phyloP scores from a whole-genome alignment of 257 asterid genomes.

The Apocynum venetum region DNA sequence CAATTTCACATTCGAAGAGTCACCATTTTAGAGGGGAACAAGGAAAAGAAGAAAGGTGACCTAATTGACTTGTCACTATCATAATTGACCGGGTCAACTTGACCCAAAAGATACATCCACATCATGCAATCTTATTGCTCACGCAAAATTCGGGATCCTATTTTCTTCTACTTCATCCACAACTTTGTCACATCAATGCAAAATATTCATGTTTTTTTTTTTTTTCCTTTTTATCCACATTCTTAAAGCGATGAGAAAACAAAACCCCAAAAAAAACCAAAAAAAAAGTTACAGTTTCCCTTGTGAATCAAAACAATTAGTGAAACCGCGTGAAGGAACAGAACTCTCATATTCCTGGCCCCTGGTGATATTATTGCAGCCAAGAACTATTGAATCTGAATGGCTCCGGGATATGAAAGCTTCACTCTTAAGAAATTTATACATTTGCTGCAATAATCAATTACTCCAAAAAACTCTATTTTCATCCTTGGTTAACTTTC shows the following conservation, averaged over 20 bases:
- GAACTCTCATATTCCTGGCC: not conserved
- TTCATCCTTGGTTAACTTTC: not conserved
- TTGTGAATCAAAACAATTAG: not conserved
- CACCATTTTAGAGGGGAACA: constrained; percentile 1
- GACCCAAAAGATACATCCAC: constrained; percentile 13
- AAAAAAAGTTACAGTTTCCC: not conserved
- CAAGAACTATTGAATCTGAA: not conserved
- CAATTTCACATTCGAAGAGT: not conserved
- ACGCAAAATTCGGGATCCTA: constrained; percentile 4
- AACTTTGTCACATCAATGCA: constrained; percentile 9
- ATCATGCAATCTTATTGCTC: not conserved
- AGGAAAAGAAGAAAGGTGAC: constrained; percentile 1
- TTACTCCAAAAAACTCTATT: not conserved
- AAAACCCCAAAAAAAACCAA: not conserved
- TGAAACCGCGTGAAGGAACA: constrained; percentile 3
- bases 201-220: not conserved
- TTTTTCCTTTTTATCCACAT: not conserved
- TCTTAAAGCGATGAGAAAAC: not conserved
- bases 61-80: constrained; percentile 24
- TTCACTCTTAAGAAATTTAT: not conserved
- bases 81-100: constrained; percentile 22
- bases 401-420: not conserved
- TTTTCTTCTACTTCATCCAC: not conserved
- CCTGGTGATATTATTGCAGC: not conserved
- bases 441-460: not conserved